Evolutionary conservation across 2,329 filamentous ascomycete species (phyloP).

Genomic region (Lecanicillium sp.): DNA sequence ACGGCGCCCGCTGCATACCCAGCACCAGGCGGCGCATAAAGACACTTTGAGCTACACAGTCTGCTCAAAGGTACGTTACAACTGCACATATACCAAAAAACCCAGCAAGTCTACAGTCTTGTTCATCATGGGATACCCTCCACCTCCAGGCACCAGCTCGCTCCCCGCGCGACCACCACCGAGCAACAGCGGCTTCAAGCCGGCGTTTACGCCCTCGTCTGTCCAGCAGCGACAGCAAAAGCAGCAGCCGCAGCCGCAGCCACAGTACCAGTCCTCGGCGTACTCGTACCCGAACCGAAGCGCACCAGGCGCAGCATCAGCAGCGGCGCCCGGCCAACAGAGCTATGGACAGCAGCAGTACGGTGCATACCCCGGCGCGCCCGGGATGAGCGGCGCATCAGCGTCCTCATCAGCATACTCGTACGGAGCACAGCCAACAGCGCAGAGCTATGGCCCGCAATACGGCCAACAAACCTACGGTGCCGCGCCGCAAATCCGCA

Average conservation of each 20-base stretch:
- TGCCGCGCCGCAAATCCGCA: conserved; percentile 62
- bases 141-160: conserved; percentile 62
- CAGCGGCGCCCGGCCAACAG: no score
- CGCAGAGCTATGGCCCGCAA: conserved; percentile 31
- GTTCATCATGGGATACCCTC: conserved; percentile 80
- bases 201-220: conserved; percentile 40
- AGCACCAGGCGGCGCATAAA: conserved; percentile 1
- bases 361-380: conserved; percentile 13
- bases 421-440: conserved; percentile 11
- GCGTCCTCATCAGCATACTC: neutral
- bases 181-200: conserved; percentile 29
- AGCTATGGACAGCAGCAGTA: conserved; percentile 3
- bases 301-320: conserved; percentile 3
- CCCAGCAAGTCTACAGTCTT: conserved; percentile 18
- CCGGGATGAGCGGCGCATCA: neutral
- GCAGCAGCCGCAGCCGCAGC: conserved; percentile 15
- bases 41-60: conserved; percentile 2
- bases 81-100: conserved; percentile 8
- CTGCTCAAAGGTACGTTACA: conserved; percentile 9
- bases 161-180: conserved; percentile 73
- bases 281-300: conserved; percentile 7
- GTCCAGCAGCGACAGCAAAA: conserved; percentile 12
- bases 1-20: neutral
- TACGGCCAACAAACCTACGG: conserved; percentile 29
- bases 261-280: neutral